These are phyloP conservation scores for Delonix regia DNA, from an alignment of 306 rosid genomes.

Conservation along the genomic window DNA sequence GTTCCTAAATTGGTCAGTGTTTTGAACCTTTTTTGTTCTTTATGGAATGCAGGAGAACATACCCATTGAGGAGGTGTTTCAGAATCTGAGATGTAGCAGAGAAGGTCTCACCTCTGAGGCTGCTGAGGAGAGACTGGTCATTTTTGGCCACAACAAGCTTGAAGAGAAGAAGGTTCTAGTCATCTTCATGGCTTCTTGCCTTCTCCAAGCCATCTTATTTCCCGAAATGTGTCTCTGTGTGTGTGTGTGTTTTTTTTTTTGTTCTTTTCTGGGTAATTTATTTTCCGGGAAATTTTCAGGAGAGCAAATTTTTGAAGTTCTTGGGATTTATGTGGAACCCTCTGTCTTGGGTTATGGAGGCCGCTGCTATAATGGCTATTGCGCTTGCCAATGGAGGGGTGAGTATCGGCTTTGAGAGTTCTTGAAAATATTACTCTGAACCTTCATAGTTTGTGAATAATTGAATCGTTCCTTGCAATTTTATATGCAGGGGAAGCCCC, in stretches of 20 bases:
- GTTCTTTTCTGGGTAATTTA: constrained; percentile 17
- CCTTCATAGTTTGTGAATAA: not conserved
- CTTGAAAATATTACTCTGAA: not conserved
- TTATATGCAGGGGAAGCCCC: constrained; percentile 77
- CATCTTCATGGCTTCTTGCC: not conserved
- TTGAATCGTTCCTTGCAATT: not conserved
- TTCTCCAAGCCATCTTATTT: not conserved
- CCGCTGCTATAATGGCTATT: constrained; percentile 99
- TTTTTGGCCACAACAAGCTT: constrained; percentile 96
- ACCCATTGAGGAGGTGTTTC: constrained; percentile 95
- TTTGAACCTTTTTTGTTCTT: not conserved
- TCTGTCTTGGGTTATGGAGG: constrained; percentile 99
- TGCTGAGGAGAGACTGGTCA: constrained; percentile 84
- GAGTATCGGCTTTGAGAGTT: constrained; percentile 37
- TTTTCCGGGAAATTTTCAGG: constrained; percentile 62
- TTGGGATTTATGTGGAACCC: constrained; percentile 99
- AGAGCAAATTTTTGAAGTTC: constrained; percentile 85
- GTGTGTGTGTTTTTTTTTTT: not conserved
- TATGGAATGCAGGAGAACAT: constrained; percentile 92
- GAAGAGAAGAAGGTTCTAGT: constrained; percentile 76
- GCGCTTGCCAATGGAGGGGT: constrained; percentile 99
- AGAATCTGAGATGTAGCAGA: constrained; percentile 94
- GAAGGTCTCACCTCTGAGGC: constrained; percentile 85
- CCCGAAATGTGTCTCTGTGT: not conserved
- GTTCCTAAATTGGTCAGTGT: not conserved